phyloP scores from a whole-genome alignment of 768 basidiomycete species.

The Mycena galopus region DNA sequence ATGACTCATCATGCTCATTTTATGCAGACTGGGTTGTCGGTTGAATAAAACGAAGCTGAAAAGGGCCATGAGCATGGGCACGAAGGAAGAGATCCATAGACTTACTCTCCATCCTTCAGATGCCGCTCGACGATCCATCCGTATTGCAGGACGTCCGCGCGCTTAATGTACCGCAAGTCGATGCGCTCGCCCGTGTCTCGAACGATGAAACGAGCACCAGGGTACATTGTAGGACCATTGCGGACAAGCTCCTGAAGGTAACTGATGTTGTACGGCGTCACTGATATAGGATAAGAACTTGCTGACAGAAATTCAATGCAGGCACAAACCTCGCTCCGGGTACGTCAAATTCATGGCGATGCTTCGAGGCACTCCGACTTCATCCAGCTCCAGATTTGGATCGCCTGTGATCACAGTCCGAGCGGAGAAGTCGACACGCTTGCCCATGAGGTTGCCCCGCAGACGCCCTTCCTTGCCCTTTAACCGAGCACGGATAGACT shows the following conservation, averaged over 20 bases:
- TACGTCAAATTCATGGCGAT: constrained; percentile 99
- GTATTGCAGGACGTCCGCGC: constrained; percentile 95
- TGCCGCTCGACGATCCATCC: constrained; percentile 99
- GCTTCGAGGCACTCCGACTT: constrained; percentile 94
- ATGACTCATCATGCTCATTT: constrained; percentile 99
- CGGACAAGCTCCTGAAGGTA: constrained; percentile 79
- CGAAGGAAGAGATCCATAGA: constrained; percentile 37
- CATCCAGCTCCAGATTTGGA: constrained; percentile 95
- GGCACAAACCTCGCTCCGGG: constrained; percentile 87
- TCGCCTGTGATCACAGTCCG: constrained; percentile 99
- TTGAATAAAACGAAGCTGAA: constrained; percentile 93
- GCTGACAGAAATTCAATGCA: not conserved
- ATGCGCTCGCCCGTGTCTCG: constrained; percentile 98
- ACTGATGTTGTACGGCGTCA: constrained; percentile 96
- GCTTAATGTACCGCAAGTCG: constrained; percentile 96
- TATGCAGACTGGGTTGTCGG: constrained; percentile 97
- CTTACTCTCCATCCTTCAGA: constrained; percentile 97
- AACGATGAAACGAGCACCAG: constrained; percentile 96
- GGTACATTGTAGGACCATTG: constrained; percentile 90
- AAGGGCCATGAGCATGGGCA: not conserved
- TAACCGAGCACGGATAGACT: constrained; percentile 96
- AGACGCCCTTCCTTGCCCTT: constrained; percentile 99
- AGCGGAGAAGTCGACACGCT: constrained; percentile 99
- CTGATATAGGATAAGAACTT: constrained; percentile 53
- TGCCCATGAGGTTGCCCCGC: constrained; percentile 98